phyloP scores from a whole-genome alignment of 2,329 filamentous ascomycete species.

The Penicillium verrucosum region DNA sequence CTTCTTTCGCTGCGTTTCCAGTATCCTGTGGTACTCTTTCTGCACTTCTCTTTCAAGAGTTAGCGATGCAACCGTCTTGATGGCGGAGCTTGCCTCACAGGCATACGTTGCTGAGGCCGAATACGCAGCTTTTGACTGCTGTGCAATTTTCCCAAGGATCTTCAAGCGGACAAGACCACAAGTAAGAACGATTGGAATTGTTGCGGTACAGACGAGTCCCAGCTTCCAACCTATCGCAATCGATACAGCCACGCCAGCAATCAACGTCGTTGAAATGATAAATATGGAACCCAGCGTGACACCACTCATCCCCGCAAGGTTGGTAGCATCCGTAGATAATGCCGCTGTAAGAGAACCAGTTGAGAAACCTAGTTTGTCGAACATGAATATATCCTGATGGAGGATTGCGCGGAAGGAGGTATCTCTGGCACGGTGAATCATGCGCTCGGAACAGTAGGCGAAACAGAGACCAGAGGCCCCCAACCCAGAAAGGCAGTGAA shows the following conservation, averaged over 20 bases:
- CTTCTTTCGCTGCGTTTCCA: conserved; percentile 63
- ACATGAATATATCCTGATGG: conserved; percentile 88
- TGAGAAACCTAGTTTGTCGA: conserved; percentile 83
- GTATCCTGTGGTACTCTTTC: conserved; percentile 62
- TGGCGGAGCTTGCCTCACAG: conserved; percentile 61
- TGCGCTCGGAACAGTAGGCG: conserved; percentile 76
- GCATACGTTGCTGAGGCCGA: conserved; percentile 78
- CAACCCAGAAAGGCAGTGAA: neutral
- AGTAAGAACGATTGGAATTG: conserved; percentile 70
- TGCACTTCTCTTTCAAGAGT: conserved; percentile 82
- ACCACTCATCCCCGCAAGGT: conserved; percentile 71
- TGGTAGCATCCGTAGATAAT: conserved; percentile 66
- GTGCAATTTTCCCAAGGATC: neutral
- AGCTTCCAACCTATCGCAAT: conserved; percentile 84
- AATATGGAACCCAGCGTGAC: conserved; percentile 82
- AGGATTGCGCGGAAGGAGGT: conserved; percentile 81
- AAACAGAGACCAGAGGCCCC: conserved; percentile 64
- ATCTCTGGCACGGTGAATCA: conserved; percentile 79
- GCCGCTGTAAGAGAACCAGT: conserved; percentile 84
- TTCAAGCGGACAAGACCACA: conserved; percentile 52
- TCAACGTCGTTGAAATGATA: conserved; percentile 72
- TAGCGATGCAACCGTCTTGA: conserved; percentile 65
- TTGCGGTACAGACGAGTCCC: conserved; percentile 76
- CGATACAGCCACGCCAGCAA: conserved; percentile 67
- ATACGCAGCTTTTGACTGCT: conserved; percentile 69